phyloP scores from a whole-genome alignment of 768 basidiomycete species.

The Xerocomus brunneocitrinus region DNA sequence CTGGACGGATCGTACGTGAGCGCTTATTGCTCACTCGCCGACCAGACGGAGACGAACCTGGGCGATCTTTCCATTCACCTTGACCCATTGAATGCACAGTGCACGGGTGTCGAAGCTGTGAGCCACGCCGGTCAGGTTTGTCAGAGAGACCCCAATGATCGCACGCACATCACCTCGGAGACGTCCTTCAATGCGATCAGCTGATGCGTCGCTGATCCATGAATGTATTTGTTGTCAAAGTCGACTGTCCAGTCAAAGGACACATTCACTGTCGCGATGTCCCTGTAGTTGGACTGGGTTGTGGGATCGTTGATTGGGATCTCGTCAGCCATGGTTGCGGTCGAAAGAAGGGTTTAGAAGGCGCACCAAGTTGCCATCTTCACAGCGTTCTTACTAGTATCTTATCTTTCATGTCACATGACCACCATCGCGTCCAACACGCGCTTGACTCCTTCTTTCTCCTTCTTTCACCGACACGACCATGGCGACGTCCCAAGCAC shows the following conservation, averaged over 20 bases:
- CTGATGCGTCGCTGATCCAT: slow-evolving; percentile 45
- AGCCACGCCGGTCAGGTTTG: neutral
- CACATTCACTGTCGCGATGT: slow-evolving; percentile 45
- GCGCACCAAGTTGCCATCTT: too few species aligned
- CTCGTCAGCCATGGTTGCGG: slow-evolving; percentile 10
- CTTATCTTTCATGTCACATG: slow-evolving; percentile 9
- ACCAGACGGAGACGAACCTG: slow-evolving; percentile 35
- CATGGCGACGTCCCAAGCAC: slow-evolving; percentile 45
- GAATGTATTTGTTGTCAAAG: slow-evolving; percentile 42
- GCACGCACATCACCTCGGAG: slow-evolving; percentile 39
- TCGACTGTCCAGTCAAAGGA: slow-evolving; percentile 56
- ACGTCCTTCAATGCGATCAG: slow-evolving; percentile 38
- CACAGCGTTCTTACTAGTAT: neutral
- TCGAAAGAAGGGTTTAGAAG: neutral
- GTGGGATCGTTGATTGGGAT: slow-evolving; percentile 35
- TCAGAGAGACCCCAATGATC: neutral
- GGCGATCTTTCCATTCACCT: slow-evolving; percentile 44
- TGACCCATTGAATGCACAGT: slow-evolving; percentile 52
- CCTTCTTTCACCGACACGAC: neutral
- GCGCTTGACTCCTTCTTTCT: neutral
- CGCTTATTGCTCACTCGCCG: neutral
- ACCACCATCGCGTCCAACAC: slow-evolving; percentile 11
- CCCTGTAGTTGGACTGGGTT: slow-evolving; percentile 54
- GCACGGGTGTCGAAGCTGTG: slow-evolving; percentile 45
- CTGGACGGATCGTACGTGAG: slow-evolving; percentile 28